Conservation (phyloP, 306 rosid species). For the Acacia melanoxylon region DNA sequence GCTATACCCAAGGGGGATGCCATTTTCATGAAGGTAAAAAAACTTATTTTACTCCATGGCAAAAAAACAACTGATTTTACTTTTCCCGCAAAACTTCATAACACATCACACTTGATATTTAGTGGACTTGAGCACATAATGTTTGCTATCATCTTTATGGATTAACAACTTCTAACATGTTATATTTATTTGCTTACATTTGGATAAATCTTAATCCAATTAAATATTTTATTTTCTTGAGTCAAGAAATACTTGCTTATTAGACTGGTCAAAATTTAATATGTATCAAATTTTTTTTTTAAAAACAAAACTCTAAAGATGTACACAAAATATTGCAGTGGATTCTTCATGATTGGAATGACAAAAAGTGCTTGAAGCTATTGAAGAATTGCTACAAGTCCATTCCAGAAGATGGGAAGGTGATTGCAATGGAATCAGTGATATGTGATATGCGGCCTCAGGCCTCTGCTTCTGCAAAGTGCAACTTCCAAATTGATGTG, state of each 20-base stretch:
- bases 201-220: neutral
- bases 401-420: neutral
- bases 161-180: neutral
- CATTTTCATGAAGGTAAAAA: neutral
- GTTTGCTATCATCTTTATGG: neutral
- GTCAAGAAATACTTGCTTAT: neutral
- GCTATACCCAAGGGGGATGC: neutral
- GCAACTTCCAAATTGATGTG: neutral
- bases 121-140: neutral
- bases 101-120: neutral
- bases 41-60: neutral
- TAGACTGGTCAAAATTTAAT: neutral
- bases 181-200: neutral
- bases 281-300: neutral
- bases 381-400: neutral
- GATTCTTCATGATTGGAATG: neutral
- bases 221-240: neutral
- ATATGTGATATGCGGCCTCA: neutral
- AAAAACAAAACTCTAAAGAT: neutral
- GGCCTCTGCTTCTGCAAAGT: neutral
- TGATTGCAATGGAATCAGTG: neutral
- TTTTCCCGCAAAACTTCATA: neutral
- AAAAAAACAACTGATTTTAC: neutral
- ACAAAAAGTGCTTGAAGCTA: neutral
- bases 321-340: neutral